phyloP scores from a whole-genome alignment of 2,329 filamentous ascomycete genomes.

The Nectriaceae sp. region DNA sequence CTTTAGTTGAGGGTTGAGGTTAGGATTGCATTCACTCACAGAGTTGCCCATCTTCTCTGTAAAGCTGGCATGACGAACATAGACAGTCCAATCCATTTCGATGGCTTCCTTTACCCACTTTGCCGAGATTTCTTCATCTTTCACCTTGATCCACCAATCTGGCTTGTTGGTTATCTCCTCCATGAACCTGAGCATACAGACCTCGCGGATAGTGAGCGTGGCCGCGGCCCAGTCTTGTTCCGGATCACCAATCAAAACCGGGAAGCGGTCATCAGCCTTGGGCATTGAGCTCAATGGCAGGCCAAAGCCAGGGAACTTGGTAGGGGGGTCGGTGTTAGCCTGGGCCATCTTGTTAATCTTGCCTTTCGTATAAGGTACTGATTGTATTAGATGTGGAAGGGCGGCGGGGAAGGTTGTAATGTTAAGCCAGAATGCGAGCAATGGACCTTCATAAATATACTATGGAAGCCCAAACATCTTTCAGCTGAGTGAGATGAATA shows the following conservation, averaged over 20 bases:
- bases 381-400: slow-evolving; percentile 7
- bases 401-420: neutral
- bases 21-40: slow-evolving; percentile 22
- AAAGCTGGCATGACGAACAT: slow-evolving; percentile 21
- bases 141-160: slow-evolving; percentile 32
- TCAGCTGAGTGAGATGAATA: too few species aligned
- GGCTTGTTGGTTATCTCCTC: slow-evolving; percentile 33
- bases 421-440: neutral
- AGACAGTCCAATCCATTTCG: slow-evolving; percentile 23
- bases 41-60: slow-evolving; percentile 29
- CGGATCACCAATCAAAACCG: slow-evolving; percentile 14
- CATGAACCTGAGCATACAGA: slow-evolving; percentile 30
- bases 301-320: slow-evolving; percentile 29
- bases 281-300: slow-evolving; percentile 19
- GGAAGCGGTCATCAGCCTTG: slow-evolving; percentile 17
- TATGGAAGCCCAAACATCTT: neutral
- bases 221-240: slow-evolving; percentile 16
- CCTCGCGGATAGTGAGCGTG: slow-evolving; percentile 27
- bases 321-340: neutral
- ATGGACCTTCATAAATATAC: neutral
- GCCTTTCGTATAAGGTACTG: too few species aligned
- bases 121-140: slow-evolving; percentile 17
- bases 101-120: slow-evolving; percentile 30
- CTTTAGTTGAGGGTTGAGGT: too few species aligned
- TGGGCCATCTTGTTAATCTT: neutral